Base-by-base conservation (phyloP, 2,329 filamentous ascomycete species). In the Microascus cirrosus region DNA sequence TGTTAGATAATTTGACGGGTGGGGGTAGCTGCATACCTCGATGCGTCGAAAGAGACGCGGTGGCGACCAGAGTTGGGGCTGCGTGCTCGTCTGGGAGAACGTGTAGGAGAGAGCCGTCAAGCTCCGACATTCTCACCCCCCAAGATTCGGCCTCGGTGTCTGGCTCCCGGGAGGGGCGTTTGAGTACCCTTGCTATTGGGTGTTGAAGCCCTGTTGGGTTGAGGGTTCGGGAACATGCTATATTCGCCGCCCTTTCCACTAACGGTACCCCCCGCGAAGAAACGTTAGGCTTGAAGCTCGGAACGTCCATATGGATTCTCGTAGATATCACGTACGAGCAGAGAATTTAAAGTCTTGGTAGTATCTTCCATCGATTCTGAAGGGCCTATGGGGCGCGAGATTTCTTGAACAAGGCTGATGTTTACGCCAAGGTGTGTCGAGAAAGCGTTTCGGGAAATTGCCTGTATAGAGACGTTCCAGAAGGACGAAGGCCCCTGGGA, bases 21-120 rank as follows among this genome's bases (percentile, higher is more conserved):
- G 20, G 32, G 55, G 55, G 55, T 53, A 57, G 55, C 48, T 57
- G 55, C 55, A 57, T 57, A 56, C 22, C 1, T 51, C 18, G 50
- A 45, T 20, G 55, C 55, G 55, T 52, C 25, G 55, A 35, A 51
- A 42, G 42, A 28, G n/a, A 22, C 45, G 12, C 39, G 39, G 39
- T 45, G 13, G 39, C 39, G 28, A 50, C n/a, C 22, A 32, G n/a
- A 25, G 15, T 25, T 24, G 24, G n/a, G 18, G n/a, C 22, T 50
- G 39, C 54, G 42, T 35, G 22, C 50, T 34, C 20, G 42, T 22
- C 13, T n/a, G 20, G n/a, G 45, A 4, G 45, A 24, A 24, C 15
- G 18, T 2, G 39, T 42, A 4, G n/a, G n/a, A 3, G 12, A 13
- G 36, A 42, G 36, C 12, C 18, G 7, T n/a, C 11, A 42, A 3